phyloP scores from a whole-genome alignment of 2,329 filamentous ascomycete genomes.

The Talaromyces pinophilus region DNA sequence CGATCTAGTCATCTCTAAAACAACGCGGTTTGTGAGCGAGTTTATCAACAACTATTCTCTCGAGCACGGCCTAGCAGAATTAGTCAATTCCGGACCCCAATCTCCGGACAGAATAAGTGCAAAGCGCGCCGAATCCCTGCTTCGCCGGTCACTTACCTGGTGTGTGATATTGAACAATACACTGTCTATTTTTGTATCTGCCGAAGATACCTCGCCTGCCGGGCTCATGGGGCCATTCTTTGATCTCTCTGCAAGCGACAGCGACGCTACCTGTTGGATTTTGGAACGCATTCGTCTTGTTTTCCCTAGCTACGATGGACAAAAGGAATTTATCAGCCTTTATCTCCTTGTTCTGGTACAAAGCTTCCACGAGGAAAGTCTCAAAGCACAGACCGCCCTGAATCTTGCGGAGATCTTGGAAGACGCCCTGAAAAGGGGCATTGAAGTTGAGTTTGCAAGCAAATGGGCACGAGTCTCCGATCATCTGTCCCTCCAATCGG shows the following conservation, averaged over 20 bases:
- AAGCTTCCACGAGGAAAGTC: constrained; percentile 28
- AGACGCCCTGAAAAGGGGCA: constrained; percentile 27
- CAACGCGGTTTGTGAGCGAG: constrained; percentile 32
- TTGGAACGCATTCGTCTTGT: constrained; percentile 34
- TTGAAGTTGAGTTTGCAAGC: constrained; percentile 29
- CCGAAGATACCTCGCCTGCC: constrained; percentile 12
- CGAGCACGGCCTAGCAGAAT: constrained; percentile 11
- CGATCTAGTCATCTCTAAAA: constrained; percentile 21
- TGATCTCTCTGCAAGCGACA: constrained; percentile 34
- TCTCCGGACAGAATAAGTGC: not conserved
- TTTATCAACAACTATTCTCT: constrained; percentile 16
- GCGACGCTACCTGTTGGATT: constrained; percentile 40
- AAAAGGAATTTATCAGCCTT: constrained; percentile 30
- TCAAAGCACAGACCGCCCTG: constrained; percentile 34
- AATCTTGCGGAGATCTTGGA: constrained; percentile 40
- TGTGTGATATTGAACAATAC: constrained; percentile 28
- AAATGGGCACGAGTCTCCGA: constrained; percentile 33
- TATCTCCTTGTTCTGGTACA: constrained; percentile 37
- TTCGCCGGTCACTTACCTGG: constrained; percentile 40
- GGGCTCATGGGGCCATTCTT: constrained; percentile 28
- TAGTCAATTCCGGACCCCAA: constrained; percentile 12
- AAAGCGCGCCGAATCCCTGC: constrained; percentile 38
- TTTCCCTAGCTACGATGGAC: constrained; percentile 29
- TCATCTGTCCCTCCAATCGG: constrained; percentile 30
- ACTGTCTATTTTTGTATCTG: constrained; percentile 20